Conservation (phyloP, 305 asterid genomes). For the Fraxinus albicans region DNA sequence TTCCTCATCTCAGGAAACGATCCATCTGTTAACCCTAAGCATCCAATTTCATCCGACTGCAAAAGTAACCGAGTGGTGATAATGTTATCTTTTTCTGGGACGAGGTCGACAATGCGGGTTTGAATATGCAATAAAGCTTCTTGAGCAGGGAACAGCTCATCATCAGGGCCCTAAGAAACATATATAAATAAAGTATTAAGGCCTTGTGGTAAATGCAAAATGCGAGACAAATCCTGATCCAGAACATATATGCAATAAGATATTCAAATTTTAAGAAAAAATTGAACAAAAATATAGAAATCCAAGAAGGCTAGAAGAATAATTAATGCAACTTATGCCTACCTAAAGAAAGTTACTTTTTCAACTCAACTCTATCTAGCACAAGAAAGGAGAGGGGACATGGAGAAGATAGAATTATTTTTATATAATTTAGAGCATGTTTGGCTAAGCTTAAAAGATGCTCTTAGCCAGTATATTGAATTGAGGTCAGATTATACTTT, state of each 20-base stretch:
- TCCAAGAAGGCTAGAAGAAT: background rate
- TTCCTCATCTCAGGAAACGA: conserved; percentile 55
- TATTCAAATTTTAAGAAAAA: background rate
- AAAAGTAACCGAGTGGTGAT: conserved; percentile 75
- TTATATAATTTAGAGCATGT: background rate
- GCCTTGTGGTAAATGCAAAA: conserved; percentile 10
- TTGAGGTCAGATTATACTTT: background rate
- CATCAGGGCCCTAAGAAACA: conserved; percentile 81
- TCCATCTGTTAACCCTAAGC: conserved; percentile 49
- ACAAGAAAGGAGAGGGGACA: background rate
- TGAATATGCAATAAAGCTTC: conserved; percentile 96
- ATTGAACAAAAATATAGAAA: background rate
- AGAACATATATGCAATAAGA: background rate
- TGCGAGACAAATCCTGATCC: background rate
- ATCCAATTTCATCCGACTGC: conserved; percentile 72
- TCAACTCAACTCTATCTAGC: background rate
- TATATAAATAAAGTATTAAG: conserved; percentile 29
- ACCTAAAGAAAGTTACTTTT: background rate
- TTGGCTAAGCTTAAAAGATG: background rate
- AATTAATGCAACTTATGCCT: background rate
- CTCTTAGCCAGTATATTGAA: background rate
- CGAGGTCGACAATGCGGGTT: conserved; percentile 77
- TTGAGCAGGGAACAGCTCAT: conserved; percentile 98
- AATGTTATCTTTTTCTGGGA: conserved; percentile 74
- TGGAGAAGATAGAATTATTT: background rate